Conservation (phyloP, 805 yeast species). For the Lipomyces yamadae region DNA sequence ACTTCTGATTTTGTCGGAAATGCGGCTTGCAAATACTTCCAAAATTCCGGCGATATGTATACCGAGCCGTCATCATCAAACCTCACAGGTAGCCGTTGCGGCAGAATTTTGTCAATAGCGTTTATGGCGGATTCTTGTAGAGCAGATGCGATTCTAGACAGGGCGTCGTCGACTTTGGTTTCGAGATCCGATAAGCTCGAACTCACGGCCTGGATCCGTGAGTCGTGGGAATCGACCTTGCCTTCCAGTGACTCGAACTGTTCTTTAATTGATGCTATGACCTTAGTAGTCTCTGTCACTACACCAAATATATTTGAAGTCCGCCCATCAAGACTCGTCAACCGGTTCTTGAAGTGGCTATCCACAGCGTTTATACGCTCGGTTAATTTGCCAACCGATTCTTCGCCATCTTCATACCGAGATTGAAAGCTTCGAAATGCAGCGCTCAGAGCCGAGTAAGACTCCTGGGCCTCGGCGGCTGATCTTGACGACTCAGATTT, state of each 20-base stretch:
- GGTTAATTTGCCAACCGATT: background rate
- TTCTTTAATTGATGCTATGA: slow-evolving; percentile 2
- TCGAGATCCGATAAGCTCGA: slow-evolving; percentile 6
- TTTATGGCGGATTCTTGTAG: slow-evolving; percentile 28
- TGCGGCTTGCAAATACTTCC: slow-evolving; percentile 25
- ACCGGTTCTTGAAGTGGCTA: background rate
- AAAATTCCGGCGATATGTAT: slow-evolving; percentile 32
- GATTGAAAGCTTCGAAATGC: slow-evolving; percentile 7
- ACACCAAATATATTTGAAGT: background rate
- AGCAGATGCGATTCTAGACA: slow-evolving; percentile 7
- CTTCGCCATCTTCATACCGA: slow-evolving; percentile 11
- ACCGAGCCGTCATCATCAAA: slow-evolving; percentile 24
- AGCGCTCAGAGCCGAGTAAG: slow-evolving; percentile 3
- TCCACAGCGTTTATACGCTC: slow-evolving; percentile 2
- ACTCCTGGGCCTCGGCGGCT: slow-evolving; percentile 1
- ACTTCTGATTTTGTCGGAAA: slow-evolving; percentile 22
- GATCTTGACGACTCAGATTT: slow-evolving; percentile 2
- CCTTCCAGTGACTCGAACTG: slow-evolving; percentile 2
- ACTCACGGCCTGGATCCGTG: background rate
- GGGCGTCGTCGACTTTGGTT: slow-evolving; percentile 3
- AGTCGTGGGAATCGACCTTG: slow-evolving; percentile 1
- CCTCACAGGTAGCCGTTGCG: slow-evolving; percentile 26
- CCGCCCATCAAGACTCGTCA: background rate
- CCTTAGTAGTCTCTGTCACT: slow-evolving; percentile 1
- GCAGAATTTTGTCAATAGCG: slow-evolving; percentile 26